A percentile compares a stretch with the other conserved stretches of the same genome.
phyloP scores from a whole-genome alignment of 257 asterid species.

The Penstemon davidsonii region DNA sequence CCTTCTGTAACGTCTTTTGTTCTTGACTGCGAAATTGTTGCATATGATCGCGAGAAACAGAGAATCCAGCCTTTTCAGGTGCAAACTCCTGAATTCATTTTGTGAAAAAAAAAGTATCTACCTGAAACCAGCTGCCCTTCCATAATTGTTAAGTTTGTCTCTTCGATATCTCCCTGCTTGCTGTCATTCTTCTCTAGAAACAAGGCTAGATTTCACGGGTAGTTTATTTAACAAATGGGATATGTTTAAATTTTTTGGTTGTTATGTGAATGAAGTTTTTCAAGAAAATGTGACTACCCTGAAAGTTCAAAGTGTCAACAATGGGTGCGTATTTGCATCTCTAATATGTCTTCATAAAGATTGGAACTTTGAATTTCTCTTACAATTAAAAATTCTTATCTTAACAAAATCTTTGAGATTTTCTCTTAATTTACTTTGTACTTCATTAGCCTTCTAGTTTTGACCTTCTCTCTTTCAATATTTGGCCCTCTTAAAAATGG shows the following conservation, averaged over 20 bases:
- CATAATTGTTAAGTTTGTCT: not conserved
- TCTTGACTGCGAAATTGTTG: slow-evolving; percentile 97
- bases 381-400: not conserved
- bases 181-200: not conserved
- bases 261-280: slow-evolving; percentile 2
- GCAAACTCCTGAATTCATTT: not conserved
- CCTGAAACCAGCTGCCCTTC: not conserved
- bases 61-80: slow-evolving; percentile 96
- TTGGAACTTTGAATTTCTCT: slow-evolving; percentile 12
- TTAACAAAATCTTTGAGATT: not conserved
- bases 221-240: not conserved
- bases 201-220: not conserved
- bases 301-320: slow-evolving; percentile 15
- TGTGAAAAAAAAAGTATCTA: slow-evolving; percentile 14
- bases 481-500: not conserved
- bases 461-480: slow-evolving; percentile 15
- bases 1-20: slow-evolving; percentile 80
- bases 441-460: not conserved
- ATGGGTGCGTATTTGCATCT: not conserved
- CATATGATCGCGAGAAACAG: slow-evolving; percentile 86
- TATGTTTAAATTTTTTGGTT: not conserved
- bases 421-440: slow-evolving; percentile 6
- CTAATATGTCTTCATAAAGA: slow-evolving; percentile 9
- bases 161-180: not conserved
- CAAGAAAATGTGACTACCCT: slow-evolving; percentile 2